A percentile compares a stretch with the other conserved stretches of the same genome.
Conservation (phyloP, 768 basidiomycete genomes). For the Pleurotus citrinopileatus region DNA sequence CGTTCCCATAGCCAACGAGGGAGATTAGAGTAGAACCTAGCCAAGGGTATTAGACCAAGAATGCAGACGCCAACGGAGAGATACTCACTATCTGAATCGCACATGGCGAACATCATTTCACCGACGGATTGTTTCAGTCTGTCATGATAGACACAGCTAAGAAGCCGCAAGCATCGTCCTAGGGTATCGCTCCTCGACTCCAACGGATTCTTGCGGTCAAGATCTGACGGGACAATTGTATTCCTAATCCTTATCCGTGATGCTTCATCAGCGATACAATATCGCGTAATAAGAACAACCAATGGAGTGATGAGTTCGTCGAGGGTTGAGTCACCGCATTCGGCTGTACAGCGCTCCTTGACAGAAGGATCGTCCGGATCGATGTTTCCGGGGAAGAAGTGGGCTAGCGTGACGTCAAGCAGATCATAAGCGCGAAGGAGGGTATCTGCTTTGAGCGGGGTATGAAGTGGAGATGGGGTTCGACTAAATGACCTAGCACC, state of each 20-base stretch:
- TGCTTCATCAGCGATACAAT: slow-evolving; percentile 63
- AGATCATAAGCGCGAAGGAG: slow-evolving; percentile 66
- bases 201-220: slow-evolving; percentile 78
- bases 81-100: slow-evolving; percentile 63
- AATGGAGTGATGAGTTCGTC: slow-evolving; percentile 82
- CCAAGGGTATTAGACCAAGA: not conserved
- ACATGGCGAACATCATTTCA: slow-evolving; percentile 83
- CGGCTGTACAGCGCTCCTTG: slow-evolving; percentile 46
- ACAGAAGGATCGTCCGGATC: slow-evolving; percentile 66
- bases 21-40: slow-evolving; percentile 70
- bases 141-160: slow-evolving; percentile 70
- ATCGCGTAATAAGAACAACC: slow-evolving; percentile 67
- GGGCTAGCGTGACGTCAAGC: slow-evolving; percentile 52
- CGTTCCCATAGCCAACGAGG: slow-evolving; percentile 91
- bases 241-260: slow-evolving; percentile 56
- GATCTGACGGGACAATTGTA: slow-evolving; percentile 69
- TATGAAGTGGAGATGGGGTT: slow-evolving; percentile 39
- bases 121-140: slow-evolving; percentile 76
- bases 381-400: slow-evolving; percentile 65
- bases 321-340: slow-evolving; percentile 50
- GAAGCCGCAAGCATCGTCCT: slow-evolving; percentile 76
- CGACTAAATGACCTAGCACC: slow-evolving; percentile 51
- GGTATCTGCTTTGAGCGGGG: slow-evolving; percentile 38
- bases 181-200: slow-evolving; percentile 72
- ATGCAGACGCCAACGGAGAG: not conserved